These are phyloP conservation scores for Solanum aculeatissimum DNA, from an alignment of 305 asterid species.

Conservation along the genomic window DNA sequence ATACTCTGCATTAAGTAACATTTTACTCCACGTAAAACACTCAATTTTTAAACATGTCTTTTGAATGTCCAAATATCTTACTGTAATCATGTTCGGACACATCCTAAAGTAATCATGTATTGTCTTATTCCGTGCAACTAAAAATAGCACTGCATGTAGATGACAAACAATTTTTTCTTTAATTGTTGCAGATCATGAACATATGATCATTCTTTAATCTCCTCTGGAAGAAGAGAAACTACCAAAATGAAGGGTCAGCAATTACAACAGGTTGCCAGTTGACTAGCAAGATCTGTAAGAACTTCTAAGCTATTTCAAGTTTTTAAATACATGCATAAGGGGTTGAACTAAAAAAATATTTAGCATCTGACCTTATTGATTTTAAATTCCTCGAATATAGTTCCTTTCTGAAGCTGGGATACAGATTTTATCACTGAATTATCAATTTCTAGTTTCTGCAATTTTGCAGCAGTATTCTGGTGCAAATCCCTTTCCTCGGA, in stretches of 20 bases:
- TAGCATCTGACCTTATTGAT: slow-evolving; percentile 47
- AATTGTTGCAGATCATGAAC: not conserved
- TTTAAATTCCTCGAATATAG: slow-evolving; percentile 40
- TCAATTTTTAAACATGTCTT: not conserved
- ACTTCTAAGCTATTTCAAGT: not conserved
- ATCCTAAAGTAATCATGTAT: not conserved
- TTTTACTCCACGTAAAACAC: not conserved
- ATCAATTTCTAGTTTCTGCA: slow-evolving; percentile 32
- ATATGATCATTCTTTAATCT: not conserved
- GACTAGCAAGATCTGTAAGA: not conserved
- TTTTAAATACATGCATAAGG: not conserved
- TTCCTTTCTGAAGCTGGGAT: slow-evolving; percentile 33
- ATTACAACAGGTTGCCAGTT: not conserved
- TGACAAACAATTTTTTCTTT: not conserved
- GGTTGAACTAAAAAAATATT: not conserved
- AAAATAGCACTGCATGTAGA: not conserved
- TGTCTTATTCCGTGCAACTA: not conserved
- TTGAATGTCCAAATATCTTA: not conserved
- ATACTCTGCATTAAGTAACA: not conserved
- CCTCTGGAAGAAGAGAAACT: not conserved
- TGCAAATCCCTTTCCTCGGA: slow-evolving; percentile 26
- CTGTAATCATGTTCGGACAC: not conserved
- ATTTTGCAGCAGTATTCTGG: slow-evolving; percentile 34
- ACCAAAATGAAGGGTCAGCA: not conserved
- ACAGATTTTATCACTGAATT: slow-evolving; percentile 32